Base-by-base conservation (phyloP, 208 protist genomes). In the Naegleria lovaniensis region DNA sequence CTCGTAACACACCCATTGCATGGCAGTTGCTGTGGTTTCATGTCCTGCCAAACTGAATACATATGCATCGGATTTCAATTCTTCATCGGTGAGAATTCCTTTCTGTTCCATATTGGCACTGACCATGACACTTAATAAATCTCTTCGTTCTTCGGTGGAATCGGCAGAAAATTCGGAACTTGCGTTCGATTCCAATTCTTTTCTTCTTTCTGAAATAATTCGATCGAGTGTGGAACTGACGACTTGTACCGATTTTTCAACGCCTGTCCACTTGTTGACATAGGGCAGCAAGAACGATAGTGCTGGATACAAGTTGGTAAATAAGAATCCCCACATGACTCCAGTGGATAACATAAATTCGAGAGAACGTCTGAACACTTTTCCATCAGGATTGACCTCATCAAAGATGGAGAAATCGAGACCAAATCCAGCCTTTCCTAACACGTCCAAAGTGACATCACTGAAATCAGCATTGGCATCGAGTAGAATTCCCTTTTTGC, bases 361-460 rank as follows among this genome's bases (percentile, higher is more conserved):
- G 6, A 79, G n/a, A 36, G 67, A 79, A 25, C 29, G 13, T 79
- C 67, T 79, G 29, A 79, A 79, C 7, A 36, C n/a, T 13, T 13
- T 79, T 79, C 67, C 67, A 7, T 79, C 67, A 9, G 67, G 29
- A 36, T 79, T 36, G n/a, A 33, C 7, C 5, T 2, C 16, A 67
- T 67, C 55, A 33, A 79, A 79, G 25, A 79, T 79, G 19, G 39
- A 40, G n/a, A 85, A 85, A 85, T 85, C 83, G 9, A 48, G 16
- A 33, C 83, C 83, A 43, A 85, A 85, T 25, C 39, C 83, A 38
- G 40, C 83, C 38, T 85, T 85, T 43, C 83, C 83, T 6, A 85
- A n/a, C 16, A 85, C 83, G 48, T 85, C 55, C 55, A 79, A 79
- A 79, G 67, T 79, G 29, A 36, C n/a, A 36, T 79, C 67, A 79